Evolutionary conservation across 2,329 filamentous ascomycete genomes (phyloP).

Genomic region (Phialemoniopsis sp.): DNA sequence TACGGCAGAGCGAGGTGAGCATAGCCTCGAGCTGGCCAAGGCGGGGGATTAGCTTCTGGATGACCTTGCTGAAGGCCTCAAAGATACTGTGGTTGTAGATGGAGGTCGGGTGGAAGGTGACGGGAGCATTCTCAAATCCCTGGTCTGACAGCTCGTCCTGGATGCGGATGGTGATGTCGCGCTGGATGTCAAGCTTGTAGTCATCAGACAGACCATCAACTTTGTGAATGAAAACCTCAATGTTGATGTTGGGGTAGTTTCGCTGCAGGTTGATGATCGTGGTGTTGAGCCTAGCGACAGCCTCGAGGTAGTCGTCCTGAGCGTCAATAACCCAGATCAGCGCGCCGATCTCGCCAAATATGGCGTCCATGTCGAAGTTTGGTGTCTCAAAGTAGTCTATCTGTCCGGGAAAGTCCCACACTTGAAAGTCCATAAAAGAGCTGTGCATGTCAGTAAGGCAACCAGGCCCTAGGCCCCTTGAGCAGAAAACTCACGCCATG

Average conservation of each 20-base stretch:
- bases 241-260: conserved; percentile 87
- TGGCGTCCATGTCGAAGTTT: conserved; percentile 84
- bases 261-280: conserved; percentile 88
- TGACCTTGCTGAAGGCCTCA: conserved; percentile 96
- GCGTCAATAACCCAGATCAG: conserved; percentile 98
- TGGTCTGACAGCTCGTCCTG: conserved; percentile 93
- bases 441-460: conserved; percentile 37
- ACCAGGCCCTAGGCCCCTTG: background rate
- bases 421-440: conserved; percentile 98
- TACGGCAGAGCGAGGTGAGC: conserved; percentile 89
- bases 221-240: conserved; percentile 99
- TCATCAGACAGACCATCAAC: conserved; percentile 97
- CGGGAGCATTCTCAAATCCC: conserved; percentile 87
- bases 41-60: conserved; percentile 94
- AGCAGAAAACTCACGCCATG: conserved; percentile 66
- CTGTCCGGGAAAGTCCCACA: conserved; percentile 96
- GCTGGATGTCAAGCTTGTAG: conserved; percentile 92
- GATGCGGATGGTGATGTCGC: conserved; percentile 93
- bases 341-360: conserved; percentile 91
- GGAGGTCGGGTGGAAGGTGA: conserved; percentile 93
- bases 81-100: conserved; percentile 98
- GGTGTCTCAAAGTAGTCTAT: conserved; percentile 85
- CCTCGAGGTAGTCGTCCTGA: conserved; percentile 95
- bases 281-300: conserved; percentile 78
- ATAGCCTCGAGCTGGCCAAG: conserved; percentile 89